phyloP scores from a whole-genome alignment of 2,329 filamentous ascomycete genomes.

The Fusarium udum region DNA sequence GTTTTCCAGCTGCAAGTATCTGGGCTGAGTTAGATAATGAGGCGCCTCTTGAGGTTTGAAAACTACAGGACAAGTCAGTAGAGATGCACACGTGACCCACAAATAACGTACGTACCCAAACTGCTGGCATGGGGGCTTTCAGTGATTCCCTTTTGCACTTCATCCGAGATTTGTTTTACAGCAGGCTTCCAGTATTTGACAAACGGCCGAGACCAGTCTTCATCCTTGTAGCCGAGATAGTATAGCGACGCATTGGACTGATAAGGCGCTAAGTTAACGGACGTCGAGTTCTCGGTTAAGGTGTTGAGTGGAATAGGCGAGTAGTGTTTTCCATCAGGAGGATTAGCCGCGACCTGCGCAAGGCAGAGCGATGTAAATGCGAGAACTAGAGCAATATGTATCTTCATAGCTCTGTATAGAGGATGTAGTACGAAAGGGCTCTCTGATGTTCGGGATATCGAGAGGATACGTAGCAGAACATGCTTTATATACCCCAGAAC shows the following conservation, averaged over 20 bases:
- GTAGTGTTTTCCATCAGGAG: background rate
- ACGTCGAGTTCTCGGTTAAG: background rate
- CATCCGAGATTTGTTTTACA: background rate
- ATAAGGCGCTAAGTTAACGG: background rate
- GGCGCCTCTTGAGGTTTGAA: background rate
- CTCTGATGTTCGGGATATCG: accelerated
- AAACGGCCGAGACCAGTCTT: background rate
- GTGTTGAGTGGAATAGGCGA: background rate
- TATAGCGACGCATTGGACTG: background rate
- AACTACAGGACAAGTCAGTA: background rate
- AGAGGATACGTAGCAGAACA: background rate
- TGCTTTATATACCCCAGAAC: background rate
- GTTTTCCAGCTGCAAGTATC: background rate
- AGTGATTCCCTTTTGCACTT: background rate
- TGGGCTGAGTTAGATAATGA: background rate
- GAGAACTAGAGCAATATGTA: background rate
- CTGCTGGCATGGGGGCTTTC: background rate
- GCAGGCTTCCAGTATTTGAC: background rate
- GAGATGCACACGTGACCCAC: background rate
- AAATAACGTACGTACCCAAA: too few relatives aligned
- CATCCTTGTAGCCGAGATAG: background rate
- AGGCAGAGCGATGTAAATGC: background rate
- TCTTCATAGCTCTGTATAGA: background rate
- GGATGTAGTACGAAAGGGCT: too few relatives aligned
- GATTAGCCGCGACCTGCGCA: background rate